A percentile compares a stretch with the other conserved stretches of the same genome.
Evolutionary conservation across 164 flowering plant species (phyloP).

Genomic region (Aristolochia californica): DNA sequence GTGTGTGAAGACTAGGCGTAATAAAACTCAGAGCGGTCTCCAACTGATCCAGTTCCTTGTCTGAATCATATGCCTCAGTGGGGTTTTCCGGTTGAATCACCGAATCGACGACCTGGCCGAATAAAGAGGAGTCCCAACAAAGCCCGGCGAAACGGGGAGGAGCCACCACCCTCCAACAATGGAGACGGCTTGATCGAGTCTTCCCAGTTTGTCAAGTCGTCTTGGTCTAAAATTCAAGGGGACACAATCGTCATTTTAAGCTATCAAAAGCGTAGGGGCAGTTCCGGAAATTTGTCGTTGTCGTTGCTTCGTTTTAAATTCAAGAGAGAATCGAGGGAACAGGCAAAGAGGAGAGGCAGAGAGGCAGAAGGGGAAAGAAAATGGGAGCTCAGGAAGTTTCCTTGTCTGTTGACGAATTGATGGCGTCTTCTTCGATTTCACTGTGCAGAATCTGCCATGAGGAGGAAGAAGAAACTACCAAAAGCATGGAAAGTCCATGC

Average conservation of each 20-base stretch:
- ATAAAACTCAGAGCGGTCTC: too few species aligned
- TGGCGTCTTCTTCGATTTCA: slow-evolving; percentile 4
- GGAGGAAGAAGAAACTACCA: slow-evolving; percentile 40
- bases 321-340: not conserved
- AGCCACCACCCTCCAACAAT: too few species aligned
- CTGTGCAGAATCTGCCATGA: slow-evolving; percentile 92
- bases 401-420: slow-evolving; percentile 36
- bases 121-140: too few species aligned
- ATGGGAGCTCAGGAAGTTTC: slow-evolving; percentile 41
- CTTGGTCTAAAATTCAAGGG: too few species aligned
- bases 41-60: too few species aligned
- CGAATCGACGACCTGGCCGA: too few species aligned
- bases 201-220: too few species aligned
- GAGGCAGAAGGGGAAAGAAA: not conserved
- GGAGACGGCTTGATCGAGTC: too few species aligned
- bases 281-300: not conserved
- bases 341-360: slow-evolving; percentile 1
- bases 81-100: too few species aligned
- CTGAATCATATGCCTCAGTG: too few species aligned
- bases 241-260: not conserved
- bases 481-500: slow-evolving; percentile 70
- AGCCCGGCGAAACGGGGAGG: too few species aligned
- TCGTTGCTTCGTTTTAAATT: not conserved
- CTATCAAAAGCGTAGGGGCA: not conserved
- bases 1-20: too few species aligned